phyloP scores from a whole-genome alignment of 306 rosid species.

The Phaseolus lunatus region DNA sequence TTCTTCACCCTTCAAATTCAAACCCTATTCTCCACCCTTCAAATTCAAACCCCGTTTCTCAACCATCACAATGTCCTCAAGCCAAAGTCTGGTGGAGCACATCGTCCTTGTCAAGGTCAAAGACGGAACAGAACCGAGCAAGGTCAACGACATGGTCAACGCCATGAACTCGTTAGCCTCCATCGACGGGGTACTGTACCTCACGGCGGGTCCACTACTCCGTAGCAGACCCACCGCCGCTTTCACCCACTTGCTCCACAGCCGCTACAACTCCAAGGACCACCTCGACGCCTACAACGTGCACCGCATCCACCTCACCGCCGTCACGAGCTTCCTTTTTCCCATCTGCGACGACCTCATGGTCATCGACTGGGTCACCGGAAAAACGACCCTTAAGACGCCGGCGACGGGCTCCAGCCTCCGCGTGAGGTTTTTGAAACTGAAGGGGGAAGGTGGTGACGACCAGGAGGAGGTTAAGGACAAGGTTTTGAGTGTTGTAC shows the following conservation, averaged over 20 bases:
- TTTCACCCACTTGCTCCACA: slow-evolving; percentile 80
- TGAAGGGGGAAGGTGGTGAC: slow-evolving; percentile 52
- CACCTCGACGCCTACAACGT: slow-evolving; percentile 54
- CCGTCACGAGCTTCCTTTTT: slow-evolving; percentile 56
- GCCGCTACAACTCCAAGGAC: slow-evolving; percentile 68
- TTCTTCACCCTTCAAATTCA: not conserved
- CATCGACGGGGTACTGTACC: slow-evolving; percentile 60
- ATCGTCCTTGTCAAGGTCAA: slow-evolving; percentile 75
- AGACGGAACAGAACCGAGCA: slow-evolving; percentile 55
- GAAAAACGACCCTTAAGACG: not conserved
- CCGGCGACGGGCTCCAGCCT: slow-evolving; percentile 53
- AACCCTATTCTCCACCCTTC: not conserved
- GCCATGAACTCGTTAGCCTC: slow-evolving; percentile 55
- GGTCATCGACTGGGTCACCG: slow-evolving; percentile 75
- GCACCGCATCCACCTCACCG: slow-evolving; percentile 60
- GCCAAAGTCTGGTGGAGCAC: slow-evolving; percentile 65
- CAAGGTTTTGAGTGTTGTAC: slow-evolving; percentile 58
- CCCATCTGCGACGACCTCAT: slow-evolving; percentile 69
- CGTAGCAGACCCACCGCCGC: slow-evolving; percentile 46
- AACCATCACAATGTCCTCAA: slow-evolving; percentile 44
- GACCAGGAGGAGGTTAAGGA: slow-evolving; percentile 39
- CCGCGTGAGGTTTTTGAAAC: slow-evolving; percentile 60
- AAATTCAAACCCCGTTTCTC: not conserved
- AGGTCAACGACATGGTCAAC: slow-evolving; percentile 36
- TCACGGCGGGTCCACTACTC: slow-evolving; percentile 62